phyloP scores from a whole-genome alignment of 345 rosid genomes.

The Physaria fendleri region DNA sequence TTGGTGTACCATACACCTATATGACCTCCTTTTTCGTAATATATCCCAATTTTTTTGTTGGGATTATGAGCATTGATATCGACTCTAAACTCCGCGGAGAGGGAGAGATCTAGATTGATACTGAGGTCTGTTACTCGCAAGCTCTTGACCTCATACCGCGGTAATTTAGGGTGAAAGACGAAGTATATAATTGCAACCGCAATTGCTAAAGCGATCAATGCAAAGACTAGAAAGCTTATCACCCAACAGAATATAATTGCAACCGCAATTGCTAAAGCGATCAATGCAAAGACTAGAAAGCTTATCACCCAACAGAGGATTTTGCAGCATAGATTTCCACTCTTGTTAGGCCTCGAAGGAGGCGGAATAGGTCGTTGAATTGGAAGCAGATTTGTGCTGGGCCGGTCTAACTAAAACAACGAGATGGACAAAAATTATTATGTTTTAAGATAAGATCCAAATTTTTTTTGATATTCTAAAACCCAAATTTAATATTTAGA shows the following conservation, averaged over 20 bases:
- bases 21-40: conserved; percentile 61
- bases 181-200: conserved; percentile 51
- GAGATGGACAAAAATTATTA: too few relatives aligned
- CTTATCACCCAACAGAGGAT: conserved; percentile 56
- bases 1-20: conserved; percentile 62
- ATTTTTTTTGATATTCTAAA: too few relatives aligned
- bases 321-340: conserved; percentile 51
- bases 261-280: conserved; percentile 37
- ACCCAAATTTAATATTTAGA: too few relatives aligned
- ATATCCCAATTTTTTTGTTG: conserved; percentile 73
- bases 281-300: conserved; percentile 36
- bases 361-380: conserved; percentile 15
- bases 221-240: conserved; percentile 39
- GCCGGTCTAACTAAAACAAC: too few relatives aligned
- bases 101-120: conserved; percentile 57
- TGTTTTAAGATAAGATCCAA: too few relatives aligned
- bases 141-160: conserved; percentile 60
- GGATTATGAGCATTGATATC: conserved; percentile 81
- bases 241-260: conserved; percentile 58
- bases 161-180: conserved; percentile 63
- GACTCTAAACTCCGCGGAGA: conserved; percentile 61
- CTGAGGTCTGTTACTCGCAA: conserved; percentile 54
- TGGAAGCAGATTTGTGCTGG: conserved; percentile 6
- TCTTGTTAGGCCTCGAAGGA: conserved; percentile 27
- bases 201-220: conserved; percentile 40